phyloP scores from a whole-genome alignment of 441 rosid species.

The Macaranga tanarius region DNA sequence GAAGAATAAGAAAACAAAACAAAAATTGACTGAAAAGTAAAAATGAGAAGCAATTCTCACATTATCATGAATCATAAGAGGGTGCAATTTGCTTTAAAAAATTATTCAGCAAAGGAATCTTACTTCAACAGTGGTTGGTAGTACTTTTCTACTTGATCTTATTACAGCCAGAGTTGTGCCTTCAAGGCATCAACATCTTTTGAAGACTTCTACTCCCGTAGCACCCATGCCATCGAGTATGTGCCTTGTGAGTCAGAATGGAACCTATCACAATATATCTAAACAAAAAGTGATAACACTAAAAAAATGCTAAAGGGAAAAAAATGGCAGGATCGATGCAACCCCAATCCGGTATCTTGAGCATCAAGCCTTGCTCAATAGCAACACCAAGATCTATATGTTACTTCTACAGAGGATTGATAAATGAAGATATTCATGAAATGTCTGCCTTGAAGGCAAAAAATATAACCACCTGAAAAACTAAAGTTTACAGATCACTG shows the following conservation, averaged over 20 bases:
- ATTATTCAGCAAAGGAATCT: slow-evolving; percentile 15
- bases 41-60: slow-evolving; percentile 21
- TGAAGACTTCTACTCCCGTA: slow-evolving; percentile 94
- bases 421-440: slow-evolving; percentile 90
- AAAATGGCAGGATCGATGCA: slow-evolving; percentile 21
- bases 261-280: slow-evolving; percentile 57
- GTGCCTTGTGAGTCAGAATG: slow-evolving; percentile 95
- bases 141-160: slow-evolving; percentile 95
- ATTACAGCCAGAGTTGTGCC: slow-evolving; percentile 91
- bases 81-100: background rate
- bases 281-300: slow-evolving; percentile 21
- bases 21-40: too few relatives aligned
- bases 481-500: slow-evolving; percentile 15
- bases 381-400: slow-evolving; percentile 99
- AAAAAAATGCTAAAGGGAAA: slow-evolving; percentile 12
- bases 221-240: slow-evolving; percentile 97
- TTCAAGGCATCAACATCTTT: slow-evolving; percentile 97
- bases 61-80: slow-evolving; percentile 16
- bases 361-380: slow-evolving; percentile 98
- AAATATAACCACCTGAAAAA: slow-evolving; percentile 85
- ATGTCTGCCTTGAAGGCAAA: slow-evolving; percentile 98
- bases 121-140: slow-evolving; percentile 94
- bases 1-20: too few relatives aligned
- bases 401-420: slow-evolving; percentile 96
- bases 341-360: slow-evolving; percentile 96